These are phyloP conservation scores for Trichaptum fuscoviolaceum DNA, from an alignment of 768 basidiomycete species.

Conservation along the genomic window DNA sequence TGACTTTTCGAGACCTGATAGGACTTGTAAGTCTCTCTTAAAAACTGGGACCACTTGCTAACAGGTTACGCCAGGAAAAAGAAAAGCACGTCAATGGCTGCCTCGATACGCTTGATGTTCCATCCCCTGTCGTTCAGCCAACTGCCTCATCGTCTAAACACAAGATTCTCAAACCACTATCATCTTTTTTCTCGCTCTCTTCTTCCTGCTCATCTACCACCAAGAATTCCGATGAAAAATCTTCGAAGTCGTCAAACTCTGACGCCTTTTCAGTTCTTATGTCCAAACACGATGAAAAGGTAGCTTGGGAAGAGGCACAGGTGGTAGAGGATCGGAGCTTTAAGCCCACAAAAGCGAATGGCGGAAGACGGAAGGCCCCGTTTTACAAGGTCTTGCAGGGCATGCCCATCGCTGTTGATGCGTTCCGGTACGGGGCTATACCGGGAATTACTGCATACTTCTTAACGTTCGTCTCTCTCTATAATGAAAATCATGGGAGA, in stretches of 20 bases:
- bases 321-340: slow-evolving; percentile 43
- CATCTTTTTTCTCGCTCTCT: slow-evolving; percentile 18
- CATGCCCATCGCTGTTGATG: slow-evolving; percentile 98
- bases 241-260: slow-evolving; percentile 18
- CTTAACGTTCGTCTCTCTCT: slow-evolving; percentile 57
- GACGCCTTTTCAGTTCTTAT: slow-evolving; percentile 81
- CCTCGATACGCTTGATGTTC: slow-evolving; percentile 31
- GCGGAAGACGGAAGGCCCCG: slow-evolving; percentile 69
- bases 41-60: slow-evolving; percentile 11
- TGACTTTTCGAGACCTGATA: slow-evolving; percentile 21
- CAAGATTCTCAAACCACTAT: slow-evolving; percentile 22
- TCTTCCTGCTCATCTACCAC: slow-evolving; percentile 15
- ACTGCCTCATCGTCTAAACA: slow-evolving; percentile 1
- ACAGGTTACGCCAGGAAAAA: slow-evolving; percentile 34
- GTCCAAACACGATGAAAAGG: slow-evolving; percentile 77
- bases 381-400: slow-evolving; percentile 96
- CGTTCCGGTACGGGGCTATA: slow-evolving; percentile 90
- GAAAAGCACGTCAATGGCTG: slow-evolving; percentile 55
- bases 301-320: slow-evolving; percentile 80
- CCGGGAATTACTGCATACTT: slow-evolving; percentile 90
- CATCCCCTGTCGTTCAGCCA: background rate
- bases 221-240: background rate
- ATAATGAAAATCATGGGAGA: background rate
- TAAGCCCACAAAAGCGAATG: slow-evolving; percentile 40
- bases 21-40: slow-evolving; percentile 22